Percentiles rank a stretch among this genome's conserved stretches.
Evolutionary conservation across 2,329 filamentous ascomycete genomes (phyloP).

Genomic region (Chalaropsis thielavioides): DNA sequence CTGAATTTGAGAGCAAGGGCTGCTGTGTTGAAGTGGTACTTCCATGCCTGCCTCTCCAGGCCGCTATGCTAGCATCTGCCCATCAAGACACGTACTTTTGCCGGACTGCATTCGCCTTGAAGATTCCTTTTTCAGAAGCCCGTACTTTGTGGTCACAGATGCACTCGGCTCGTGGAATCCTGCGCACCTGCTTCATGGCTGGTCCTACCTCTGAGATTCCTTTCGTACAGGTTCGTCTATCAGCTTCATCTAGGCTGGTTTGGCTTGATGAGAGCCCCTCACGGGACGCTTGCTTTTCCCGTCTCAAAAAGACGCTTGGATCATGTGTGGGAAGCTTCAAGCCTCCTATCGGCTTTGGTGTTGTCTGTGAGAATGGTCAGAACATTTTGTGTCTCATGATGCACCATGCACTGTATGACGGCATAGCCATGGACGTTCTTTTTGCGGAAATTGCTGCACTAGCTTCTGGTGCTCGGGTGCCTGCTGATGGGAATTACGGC

Average conservation of each 20-base stretch:
- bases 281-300: slow-evolving; percentile 27
- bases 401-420: slow-evolving; percentile 83
- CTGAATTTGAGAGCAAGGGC: background rate
- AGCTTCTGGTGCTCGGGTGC: slow-evolving; percentile 35
- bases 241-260: slow-evolving; percentile 32
- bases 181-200: slow-evolving; percentile 60
- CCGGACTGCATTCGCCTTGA: slow-evolving; percentile 49
- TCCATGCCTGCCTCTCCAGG: slow-evolving; percentile 55
- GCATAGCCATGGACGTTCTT: slow-evolving; percentile 55
- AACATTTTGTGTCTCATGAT: slow-evolving; percentile 36
- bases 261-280: slow-evolving; percentile 24
- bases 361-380: slow-evolving; percentile 25
- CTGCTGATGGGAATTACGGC: slow-evolving; percentile 40
- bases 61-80: slow-evolving; percentile 46
- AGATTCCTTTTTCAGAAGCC: slow-evolving; percentile 35
- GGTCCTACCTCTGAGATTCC: slow-evolving; percentile 47
- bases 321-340: slow-evolving; percentile 30
- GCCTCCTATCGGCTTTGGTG: slow-evolving; percentile 33
- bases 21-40: slow-evolving; percentile 40
- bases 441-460: slow-evolving; percentile 54
- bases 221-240: slow-evolving; percentile 58
- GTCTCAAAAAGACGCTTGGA: slow-evolving; percentile 29
- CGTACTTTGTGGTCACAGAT: slow-evolving; percentile 47
- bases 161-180: slow-evolving; percentile 53
- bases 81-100: slow-evolving; percentile 53